A percentile compares a stretch with the other conserved stretches of the same genome.
Conservation (phyloP, 2,329 filamentous ascomycete genomes). For the Fusarium abutilonis region DNA sequence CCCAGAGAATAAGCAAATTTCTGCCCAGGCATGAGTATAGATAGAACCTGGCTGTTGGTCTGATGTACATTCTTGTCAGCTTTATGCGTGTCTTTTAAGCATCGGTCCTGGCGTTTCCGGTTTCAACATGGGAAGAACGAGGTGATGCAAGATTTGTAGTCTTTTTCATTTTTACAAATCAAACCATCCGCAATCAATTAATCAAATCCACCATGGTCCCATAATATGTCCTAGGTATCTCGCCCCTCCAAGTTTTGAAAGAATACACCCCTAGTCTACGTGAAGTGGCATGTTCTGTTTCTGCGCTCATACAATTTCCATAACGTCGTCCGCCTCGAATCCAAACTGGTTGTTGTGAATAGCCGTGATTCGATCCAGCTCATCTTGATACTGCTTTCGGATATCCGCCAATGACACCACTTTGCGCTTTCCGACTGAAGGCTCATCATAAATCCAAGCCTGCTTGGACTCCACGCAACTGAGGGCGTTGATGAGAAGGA, state of each 20-base stretch:
- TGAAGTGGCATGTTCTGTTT: slow-evolving; percentile 10
- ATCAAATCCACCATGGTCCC: slow-evolving; percentile 43
- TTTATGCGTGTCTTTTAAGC: slow-evolving; percentile 49
- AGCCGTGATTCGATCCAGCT: slow-evolving; percentile 86
- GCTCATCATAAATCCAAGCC: slow-evolving; percentile 76
- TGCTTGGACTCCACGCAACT: slow-evolving; percentile 82
- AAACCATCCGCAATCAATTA: slow-evolving; percentile 36
- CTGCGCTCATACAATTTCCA: slow-evolving; percentile 59
- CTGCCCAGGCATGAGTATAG: slow-evolving; percentile 43
- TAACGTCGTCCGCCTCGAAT: slow-evolving; percentile 67
- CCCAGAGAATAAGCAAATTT: slow-evolving; percentile 56
- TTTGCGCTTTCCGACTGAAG: slow-evolving; percentile 66
- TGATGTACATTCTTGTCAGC: slow-evolving; percentile 42
- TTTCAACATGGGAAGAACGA: slow-evolving; percentile 44
- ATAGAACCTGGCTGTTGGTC: slow-evolving; percentile 16
- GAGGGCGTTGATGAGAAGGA: slow-evolving; percentile 92
- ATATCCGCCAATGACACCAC: slow-evolving; percentile 88
- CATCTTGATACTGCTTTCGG: slow-evolving; percentile 86
- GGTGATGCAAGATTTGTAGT: slow-evolving; percentile 41
- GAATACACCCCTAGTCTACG: slow-evolving; percentile 44
- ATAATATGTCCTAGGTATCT: slow-evolving; percentile 48
- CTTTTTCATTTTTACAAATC: slow-evolving; percentile 36
- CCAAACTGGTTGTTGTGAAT: slow-evolving; percentile 92
- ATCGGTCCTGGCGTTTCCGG: slow-evolving; percentile 54
- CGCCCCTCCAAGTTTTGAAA: slow-evolving; percentile 41